Conservation (phyloP, 1,284 basidiomycete genomes). For the Apiotrichum sp. region DNA sequence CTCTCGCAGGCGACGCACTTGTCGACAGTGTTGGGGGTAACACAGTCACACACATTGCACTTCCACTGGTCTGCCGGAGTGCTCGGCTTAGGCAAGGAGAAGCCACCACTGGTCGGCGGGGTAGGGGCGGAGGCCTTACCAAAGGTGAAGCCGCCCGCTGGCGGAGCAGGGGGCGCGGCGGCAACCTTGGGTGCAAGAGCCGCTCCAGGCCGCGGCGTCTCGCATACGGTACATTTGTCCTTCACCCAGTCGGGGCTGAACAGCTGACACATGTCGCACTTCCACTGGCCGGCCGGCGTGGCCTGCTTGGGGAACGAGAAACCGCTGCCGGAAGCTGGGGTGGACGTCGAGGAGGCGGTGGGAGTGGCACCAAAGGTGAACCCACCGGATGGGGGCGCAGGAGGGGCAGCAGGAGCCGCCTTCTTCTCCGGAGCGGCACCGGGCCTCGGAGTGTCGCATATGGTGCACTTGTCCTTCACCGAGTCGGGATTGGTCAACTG, state of each 20-base stretch:
- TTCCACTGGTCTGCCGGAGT: slow-evolving; percentile 45
- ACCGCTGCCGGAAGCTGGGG: too few species aligned
- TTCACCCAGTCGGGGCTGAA: slow-evolving; percentile 50
- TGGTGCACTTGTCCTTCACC: neutral
- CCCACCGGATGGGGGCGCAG: too few species aligned
- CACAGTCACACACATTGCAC: slow-evolving; percentile 51
- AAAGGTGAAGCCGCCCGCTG: too few species aligned
- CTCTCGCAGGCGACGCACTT: slow-evolving; percentile 50
- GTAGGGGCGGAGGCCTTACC: too few species aligned
- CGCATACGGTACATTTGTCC: slow-evolving; percentile 48
- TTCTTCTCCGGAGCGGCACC: neutral
- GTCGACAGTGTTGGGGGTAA: slow-evolving; percentile 44
- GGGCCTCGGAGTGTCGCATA: neutral
- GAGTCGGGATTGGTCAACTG: neutral
- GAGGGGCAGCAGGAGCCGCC: too few species aligned
- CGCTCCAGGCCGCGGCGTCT: neutral
- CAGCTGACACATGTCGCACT: slow-evolving; percentile 51
- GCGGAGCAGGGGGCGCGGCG: too few species aligned
- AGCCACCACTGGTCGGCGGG: too few species aligned
- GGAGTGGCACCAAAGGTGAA: too few species aligned
- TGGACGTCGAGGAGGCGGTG: too few species aligned
- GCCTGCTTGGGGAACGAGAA: too few species aligned
- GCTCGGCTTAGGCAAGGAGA: too few species aligned
- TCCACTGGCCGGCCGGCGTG: slow-evolving; percentile 44
- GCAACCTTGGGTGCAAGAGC: neutral